Evolutionary conservation across 2,329 filamentous ascomycete species (phyloP), one percentile per base, ranked within the genome.

Genomic region (Aspergillus felis): DNA sequence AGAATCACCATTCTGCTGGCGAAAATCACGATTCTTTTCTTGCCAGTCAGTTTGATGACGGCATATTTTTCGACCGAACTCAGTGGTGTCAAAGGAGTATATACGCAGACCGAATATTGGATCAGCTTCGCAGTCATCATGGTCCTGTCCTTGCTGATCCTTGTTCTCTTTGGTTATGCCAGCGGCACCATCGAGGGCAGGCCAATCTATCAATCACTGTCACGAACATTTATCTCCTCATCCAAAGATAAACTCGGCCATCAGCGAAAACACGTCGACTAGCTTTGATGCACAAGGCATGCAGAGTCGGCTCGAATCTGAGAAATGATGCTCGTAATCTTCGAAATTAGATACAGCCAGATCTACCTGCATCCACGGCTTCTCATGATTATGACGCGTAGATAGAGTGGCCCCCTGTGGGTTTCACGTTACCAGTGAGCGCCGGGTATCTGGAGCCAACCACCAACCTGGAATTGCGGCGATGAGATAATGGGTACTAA

Each of bases 21-120:
- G 50, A 91, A 92, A 69, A 84, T 88, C 5, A 89, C 86, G 12
- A 88, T 91, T 44, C 78, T 91, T 53, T 92, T 92, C 74, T 79
- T 91, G 55, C 89, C 89, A 0, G 87, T 91, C 59, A 87, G 83
- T 63, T 81, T 91, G 51, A 86, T 91, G 84, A 90, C 88, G 3
- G 84, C 80, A 32, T 92, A 91, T 72, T 92, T 91, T 70, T 87
- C 85, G 5, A 81, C 87, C 1, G 82, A 89, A 68, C 82, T 91
- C 51, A 73, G 77, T 7, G 81, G 83, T 3, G 74, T 86, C 9
- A 78, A 82, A 51, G 69, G 71, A 7, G 73, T 76, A n/a, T 91
- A 89, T 72, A 84, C 82, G 0, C 74, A 81, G 14, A 79, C 72
- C 56, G 82, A 84, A 47, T 92, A 89, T 69, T 91, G 88, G 88